Evolutionary conservation across 176 grass and related monocot genomes (phyloP), one percentile per base, ranked within the genome.

Genomic region (Oryza punctata): DNA sequence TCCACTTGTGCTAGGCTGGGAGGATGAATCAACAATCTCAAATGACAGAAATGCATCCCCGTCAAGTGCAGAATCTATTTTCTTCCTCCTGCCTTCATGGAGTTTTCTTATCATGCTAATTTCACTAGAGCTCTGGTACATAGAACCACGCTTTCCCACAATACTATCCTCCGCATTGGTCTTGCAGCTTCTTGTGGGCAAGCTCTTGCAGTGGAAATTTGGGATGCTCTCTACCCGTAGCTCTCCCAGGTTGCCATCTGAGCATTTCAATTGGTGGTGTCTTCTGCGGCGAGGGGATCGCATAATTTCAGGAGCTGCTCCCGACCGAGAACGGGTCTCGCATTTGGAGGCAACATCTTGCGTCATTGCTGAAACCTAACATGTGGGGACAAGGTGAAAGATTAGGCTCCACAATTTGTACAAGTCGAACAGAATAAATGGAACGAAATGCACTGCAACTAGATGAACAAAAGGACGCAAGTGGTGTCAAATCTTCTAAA

Each of bases 91-190:
- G 46, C 87, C 93, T 72, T 94, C 83, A 38, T 65, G 54, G 24
- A 87, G 61, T 16, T 89, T 94, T 43, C 71, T 94, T 74, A 99
- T 92, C 28, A 78, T 89, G 72, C 69, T 88, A 16, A 99, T 92
- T 77, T 99, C 96, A 54, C 85, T 82, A 10, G 96, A 96, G 89
- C 91, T 95, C 76, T 99, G 96, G 82, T 99, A 99, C 85, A 99
- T 89, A 37, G 96, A 99, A 77, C 96, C 96, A 15, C 93, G 91
- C 78, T 99, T 99, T 0, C 70, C 68, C 29, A 85, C 79, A 32
- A 73, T 43, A 3, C 67, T 68, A 0, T 92, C 85, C 41, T 80
- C 78, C 1, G 64, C 50, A 12, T 85, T 60, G 0, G 69, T 75
- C 24, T 78, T 54, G 61, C 82, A 61, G 79, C 71, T 69, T 50